These are phyloP conservation scores for Torulaspora delbrueckii DNA, from an alignment of 805 yeast species.

Conservation along the genomic window DNA sequence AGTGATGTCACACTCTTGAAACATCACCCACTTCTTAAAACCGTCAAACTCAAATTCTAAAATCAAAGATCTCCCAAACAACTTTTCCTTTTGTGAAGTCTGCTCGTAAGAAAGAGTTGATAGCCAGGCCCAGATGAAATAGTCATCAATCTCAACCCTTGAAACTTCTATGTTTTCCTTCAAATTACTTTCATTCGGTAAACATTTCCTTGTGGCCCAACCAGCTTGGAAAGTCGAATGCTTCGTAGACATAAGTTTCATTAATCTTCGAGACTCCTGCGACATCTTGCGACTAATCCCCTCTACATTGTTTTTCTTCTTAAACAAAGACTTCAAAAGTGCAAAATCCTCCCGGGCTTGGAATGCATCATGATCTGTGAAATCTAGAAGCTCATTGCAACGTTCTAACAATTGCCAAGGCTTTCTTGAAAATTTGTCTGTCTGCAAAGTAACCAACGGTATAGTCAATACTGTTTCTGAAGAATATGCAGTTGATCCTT, in stretches of 20 bases:
- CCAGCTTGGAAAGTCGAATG: constrained; percentile 40
- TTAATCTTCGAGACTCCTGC: constrained; percentile 61
- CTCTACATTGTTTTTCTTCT: constrained; percentile 45
- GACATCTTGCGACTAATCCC: constrained; percentile 63
- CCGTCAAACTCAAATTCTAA: constrained; percentile 76
- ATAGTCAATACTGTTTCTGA: constrained; percentile 46
- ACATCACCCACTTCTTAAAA: constrained; percentile 70
- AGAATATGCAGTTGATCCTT: constrained; percentile 36
- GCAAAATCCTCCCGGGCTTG: constrained; percentile 75
- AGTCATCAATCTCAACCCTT: constrained; percentile 74
- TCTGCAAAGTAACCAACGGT: constrained; percentile 57
- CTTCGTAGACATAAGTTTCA: constrained; percentile 39
- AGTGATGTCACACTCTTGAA: constrained; percentile 58
- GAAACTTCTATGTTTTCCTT: constrained; percentile 40
- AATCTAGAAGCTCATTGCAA: constrained; percentile 54
- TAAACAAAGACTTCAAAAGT: constrained; percentile 65
- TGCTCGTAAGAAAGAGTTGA: constrained; percentile 72
- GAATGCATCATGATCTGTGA: constrained; percentile 64
- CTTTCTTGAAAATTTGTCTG: constrained; percentile 41
- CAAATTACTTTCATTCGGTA: constrained; percentile 20
- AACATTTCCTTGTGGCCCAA: constrained; percentile 36
- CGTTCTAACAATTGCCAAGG: constrained; percentile 58
- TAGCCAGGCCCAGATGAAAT: constrained; percentile 89
- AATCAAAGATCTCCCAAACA: constrained; percentile 78
- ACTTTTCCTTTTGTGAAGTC: constrained; percentile 53